Evolutionary conservation across 2,329 filamentous ascomycete genomes (phyloP).

Genomic region (Fusarium longipes): DNA sequence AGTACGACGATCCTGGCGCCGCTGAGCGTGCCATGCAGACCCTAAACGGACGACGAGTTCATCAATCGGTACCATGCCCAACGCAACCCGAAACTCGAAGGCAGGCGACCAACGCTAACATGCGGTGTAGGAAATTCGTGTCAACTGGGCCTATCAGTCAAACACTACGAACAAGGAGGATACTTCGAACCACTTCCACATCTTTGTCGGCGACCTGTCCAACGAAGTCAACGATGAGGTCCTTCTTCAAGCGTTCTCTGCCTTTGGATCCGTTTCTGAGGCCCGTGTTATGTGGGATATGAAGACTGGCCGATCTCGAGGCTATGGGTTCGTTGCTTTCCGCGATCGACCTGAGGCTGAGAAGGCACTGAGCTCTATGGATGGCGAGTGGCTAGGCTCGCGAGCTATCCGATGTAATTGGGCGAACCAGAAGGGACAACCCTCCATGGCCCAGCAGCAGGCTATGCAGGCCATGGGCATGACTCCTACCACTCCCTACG

Average conservation of each 20-base stretch:
- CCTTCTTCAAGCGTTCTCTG: slow-evolving; percentile 91
- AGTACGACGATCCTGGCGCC: slow-evolving; percentile 97
- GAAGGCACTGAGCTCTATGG: slow-evolving; percentile 96
- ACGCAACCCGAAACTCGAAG: slow-evolving; percentile 1
- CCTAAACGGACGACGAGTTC: slow-evolving; percentile 92
- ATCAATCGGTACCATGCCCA: slow-evolving; percentile 78
- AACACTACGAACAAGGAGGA: slow-evolving; percentile 96
- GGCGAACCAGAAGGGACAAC: slow-evolving; percentile 99
- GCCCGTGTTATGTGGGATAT: slow-evolving; percentile 99
- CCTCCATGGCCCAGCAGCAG: slow-evolving; percentile 97
- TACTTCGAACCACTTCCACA: slow-evolving; percentile 98
- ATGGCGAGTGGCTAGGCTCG: slow-evolving; percentile 98
- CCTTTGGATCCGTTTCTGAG: slow-evolving; percentile 95
- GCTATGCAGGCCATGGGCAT: slow-evolving; percentile 98
- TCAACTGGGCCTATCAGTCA: slow-evolving; percentile 99
- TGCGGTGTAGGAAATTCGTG: slow-evolving; percentile 84
- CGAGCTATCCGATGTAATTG: slow-evolving; percentile 99
- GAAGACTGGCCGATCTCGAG: slow-evolving; percentile 98
- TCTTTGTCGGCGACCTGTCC: slow-evolving; percentile 96
- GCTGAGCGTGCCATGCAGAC: slow-evolving; percentile 98
- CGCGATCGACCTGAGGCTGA: slow-evolving; percentile 93
- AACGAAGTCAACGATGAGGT: slow-evolving; percentile 99
- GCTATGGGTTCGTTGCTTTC: slow-evolving; percentile 98
- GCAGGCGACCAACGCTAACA: slow-evolving; percentile 23
- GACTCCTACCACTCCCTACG: slow-evolving; percentile 95